These are phyloP conservation scores for Trichopus zeylanicus DNA, from an alignment of 116 monocot species.

Conservation along the genomic window DNA sequence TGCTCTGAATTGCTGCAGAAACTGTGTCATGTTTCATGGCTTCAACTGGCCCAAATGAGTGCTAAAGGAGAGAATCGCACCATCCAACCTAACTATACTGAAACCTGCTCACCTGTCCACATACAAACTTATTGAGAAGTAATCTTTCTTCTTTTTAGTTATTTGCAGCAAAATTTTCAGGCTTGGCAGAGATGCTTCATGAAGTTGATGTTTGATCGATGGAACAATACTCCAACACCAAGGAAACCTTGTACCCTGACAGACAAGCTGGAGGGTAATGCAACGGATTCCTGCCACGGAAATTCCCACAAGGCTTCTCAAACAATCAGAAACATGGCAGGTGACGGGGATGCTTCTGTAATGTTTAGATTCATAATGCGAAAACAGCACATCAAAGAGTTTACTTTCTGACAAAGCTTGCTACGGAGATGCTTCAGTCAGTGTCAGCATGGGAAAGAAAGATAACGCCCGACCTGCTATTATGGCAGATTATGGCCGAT, in stretches of 20 bases:
- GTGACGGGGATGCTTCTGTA: background rate
- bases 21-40: conserved; percentile 17
- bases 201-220: background rate
- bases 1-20: conserved; percentile 39
- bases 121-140: background rate
- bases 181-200: background rate
- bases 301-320: background rate
- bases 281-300: background rate
- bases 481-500: too few species aligned
- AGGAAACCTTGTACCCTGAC: background rate
- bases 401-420: background rate
- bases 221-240: background rate
- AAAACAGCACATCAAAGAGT: background rate
- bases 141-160: background rate
- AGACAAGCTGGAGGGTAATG: background rate
- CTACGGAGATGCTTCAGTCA: background rate
- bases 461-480: too few species aligned
- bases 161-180: background rate
- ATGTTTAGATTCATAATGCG: background rate
- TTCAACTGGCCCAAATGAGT: conserved; percentile 20
- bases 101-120: too few species aligned
- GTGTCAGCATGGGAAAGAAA: background rate
- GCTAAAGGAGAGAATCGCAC: background rate
- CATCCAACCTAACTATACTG: background rate
- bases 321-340: background rate